A percentile compares a stretch with the other conserved stretches of the same genome.
Conservation (phyloP, 306 rosid species). For the Dalbergia oliveri region DNA sequence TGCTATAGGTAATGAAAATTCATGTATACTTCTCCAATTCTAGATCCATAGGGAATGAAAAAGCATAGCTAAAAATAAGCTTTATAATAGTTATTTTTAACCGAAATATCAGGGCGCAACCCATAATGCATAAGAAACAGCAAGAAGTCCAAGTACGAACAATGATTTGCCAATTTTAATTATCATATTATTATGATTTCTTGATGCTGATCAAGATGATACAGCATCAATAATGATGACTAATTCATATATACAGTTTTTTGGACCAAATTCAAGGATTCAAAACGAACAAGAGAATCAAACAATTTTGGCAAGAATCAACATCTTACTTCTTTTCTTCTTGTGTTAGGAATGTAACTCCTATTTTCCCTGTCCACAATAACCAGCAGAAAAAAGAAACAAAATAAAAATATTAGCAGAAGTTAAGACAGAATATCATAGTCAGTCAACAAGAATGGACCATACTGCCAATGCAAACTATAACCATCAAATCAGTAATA, state of each 20-base stretch:
- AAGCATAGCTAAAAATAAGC: background rate
- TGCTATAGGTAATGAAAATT: background rate
- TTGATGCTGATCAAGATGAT: constrained; percentile 26
- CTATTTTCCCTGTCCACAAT: constrained; percentile 40
- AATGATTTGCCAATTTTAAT: constrained; percentile 34
- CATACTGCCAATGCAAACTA: background rate
- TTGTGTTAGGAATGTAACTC: constrained; percentile 39
- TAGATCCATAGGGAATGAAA: background rate
- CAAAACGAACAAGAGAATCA: constrained; percentile 25
- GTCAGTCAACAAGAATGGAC: background rate
- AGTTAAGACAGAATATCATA: constrained; percentile 24
- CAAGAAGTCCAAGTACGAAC: background rate
- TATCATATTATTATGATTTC: constrained; percentile 21
- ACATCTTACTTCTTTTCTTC: constrained; percentile 43
- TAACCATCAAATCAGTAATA: background rate
- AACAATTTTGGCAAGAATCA: constrained; percentile 46
- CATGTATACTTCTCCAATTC: background rate
- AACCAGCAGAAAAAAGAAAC: constrained; percentile 40
- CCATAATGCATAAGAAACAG: constrained; percentile 4
- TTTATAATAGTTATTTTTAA: background rate
- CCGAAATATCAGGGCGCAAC: background rate
- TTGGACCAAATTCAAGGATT: constrained; percentile 37
- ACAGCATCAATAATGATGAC: constrained; percentile 17
- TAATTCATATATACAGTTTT: constrained; percentile 35
- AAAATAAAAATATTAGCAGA: constrained; percentile 40